A percentile compares a stretch with the other conserved stretches of the same genome.
Evolutionary conservation across 495 filamentous ascomycete genomes (phyloP).

Genomic region (Parathielavia appendiculata): DNA sequence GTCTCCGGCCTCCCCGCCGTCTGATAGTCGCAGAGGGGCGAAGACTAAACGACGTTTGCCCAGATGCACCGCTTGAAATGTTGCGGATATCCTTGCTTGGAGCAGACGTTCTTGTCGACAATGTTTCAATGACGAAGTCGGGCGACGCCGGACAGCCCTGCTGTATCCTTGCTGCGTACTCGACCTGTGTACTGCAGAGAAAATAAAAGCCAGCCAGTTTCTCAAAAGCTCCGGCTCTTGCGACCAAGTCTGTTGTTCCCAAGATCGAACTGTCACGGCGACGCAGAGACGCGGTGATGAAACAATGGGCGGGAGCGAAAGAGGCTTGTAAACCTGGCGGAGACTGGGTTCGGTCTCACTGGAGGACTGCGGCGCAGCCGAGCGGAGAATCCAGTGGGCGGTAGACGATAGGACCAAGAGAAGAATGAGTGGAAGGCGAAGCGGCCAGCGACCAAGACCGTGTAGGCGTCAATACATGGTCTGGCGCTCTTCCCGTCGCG

Average conservation of each 20-base stretch:
- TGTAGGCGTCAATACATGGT: conserved; percentile 19
- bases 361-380: conserved; percentile 22
- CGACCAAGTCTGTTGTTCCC: conserved; percentile 3
- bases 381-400: conserved; percentile 5
- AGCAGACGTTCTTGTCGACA: background rate
- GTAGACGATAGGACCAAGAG: conserved; percentile 5
- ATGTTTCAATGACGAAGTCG: conserved; percentile 7
- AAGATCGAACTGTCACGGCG: background rate
- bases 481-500: background rate
- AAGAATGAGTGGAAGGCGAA: conserved; percentile 11
- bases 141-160: conserved; percentile 31
- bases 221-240: background rate
- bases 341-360: conserved; percentile 13
- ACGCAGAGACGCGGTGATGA: background rate
- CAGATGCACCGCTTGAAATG: background rate
- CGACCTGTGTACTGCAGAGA: background rate
- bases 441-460: conserved; percentile 8
- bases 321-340: conserved; percentile 6
- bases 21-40: conserved; percentile 19
- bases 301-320: conserved; percentile 1
- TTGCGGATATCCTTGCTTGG: background rate
- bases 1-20: conserved; percentile 17
- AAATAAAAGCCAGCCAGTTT: conserved; percentile 3
- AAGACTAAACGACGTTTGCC: conserved; percentile 1
- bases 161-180: conserved; percentile 29